phyloP scores from a whole-genome alignment of 1,284 basidiomycete species.

The Ustilago bromivora region DNA sequence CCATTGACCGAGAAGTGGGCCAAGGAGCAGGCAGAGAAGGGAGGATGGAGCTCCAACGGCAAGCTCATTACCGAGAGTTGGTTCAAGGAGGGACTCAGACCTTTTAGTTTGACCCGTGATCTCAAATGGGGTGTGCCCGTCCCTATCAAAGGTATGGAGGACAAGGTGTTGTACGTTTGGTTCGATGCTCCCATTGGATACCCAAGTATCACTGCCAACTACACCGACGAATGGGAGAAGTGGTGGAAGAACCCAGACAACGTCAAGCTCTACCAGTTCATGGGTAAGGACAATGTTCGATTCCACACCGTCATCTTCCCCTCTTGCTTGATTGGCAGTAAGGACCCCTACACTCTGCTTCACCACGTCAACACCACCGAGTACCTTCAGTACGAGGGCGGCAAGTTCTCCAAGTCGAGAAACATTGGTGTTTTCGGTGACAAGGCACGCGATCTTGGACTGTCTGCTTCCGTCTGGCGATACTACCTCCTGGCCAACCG shows the following conservation, averaged over 20 bases:
- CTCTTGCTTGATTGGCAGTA: slow-evolving; percentile 87
- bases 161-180: slow-evolving; percentile 95
- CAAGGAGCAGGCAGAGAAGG: slow-evolving; percentile 80
- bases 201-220: slow-evolving; percentile 95
- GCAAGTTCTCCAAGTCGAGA: slow-evolving; percentile 98
- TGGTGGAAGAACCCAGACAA: slow-evolving; percentile 98
- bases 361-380: slow-evolving; percentile 97
- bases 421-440: slow-evolving; percentile 98
- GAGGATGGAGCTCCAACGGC: slow-evolving; percentile 91
- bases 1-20: slow-evolving; percentile 90
- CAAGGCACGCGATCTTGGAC: slow-evolving; percentile 90
- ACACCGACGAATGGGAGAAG: slow-evolving; percentile 91
- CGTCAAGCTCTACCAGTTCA: slow-evolving; percentile 96
- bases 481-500: slow-evolving; percentile 94
- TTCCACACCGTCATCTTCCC: slow-evolving; percentile 99
- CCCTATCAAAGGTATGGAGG: slow-evolving; percentile 83
- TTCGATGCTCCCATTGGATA: slow-evolving; percentile 99
- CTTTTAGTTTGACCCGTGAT: slow-evolving; percentile 93
- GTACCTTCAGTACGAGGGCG: slow-evolving; percentile 97
- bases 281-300: slow-evolving; percentile 83
- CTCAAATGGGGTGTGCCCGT: slow-evolving; percentile 97
- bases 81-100: slow-evolving; percentile 85
- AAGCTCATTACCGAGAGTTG: slow-evolving; percentile 93
- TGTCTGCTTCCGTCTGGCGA: slow-evolving; percentile 94
- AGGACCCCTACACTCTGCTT: slow-evolving; percentile 90